Conservation (phyloP, 768 basidiomycete genomes). For the Mycena pura region DNA sequence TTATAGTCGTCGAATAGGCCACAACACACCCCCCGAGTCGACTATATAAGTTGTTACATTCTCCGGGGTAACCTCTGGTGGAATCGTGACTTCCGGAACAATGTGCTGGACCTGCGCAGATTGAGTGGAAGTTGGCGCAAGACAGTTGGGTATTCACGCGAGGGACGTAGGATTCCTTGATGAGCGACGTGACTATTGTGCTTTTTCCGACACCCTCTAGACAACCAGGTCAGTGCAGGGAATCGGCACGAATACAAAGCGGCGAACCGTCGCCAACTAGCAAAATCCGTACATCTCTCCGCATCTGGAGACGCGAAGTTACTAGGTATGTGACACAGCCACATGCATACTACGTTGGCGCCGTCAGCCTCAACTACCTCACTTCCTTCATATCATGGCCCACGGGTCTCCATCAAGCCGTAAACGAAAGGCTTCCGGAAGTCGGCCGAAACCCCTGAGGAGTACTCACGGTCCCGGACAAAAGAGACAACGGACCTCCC, state of each 20-base stretch:
- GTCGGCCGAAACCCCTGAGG: background rate
- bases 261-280: conserved; percentile 90
- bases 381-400: too few relatives aligned
- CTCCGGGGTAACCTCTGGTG: conserved; percentile 95
- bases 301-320: conserved; percentile 53
- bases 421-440: too few relatives aligned
- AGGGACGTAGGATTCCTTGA: conserved; percentile 93
- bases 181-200: conserved; percentile 94
- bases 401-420: too few relatives aligned
- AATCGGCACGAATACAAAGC: background rate
- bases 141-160: conserved; percentile 59
- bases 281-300: conserved; percentile 92
- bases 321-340: too few relatives aligned
- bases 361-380: too few relatives aligned
- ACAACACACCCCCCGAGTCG: conserved; percentile 86
- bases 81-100: conserved; percentile 97
- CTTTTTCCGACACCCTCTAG: conserved; percentile 98
- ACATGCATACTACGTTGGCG: too few relatives aligned
- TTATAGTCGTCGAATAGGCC: conserved; percentile 6
- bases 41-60: conserved; percentile 98
- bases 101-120: conserved; percentile 83
- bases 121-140: conserved; percentile 19
- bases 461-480: too few relatives aligned
- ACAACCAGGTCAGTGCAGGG: conserved; percentile 21
- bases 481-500: background rate